phyloP scores from a whole-genome alignment of 2,329 filamentous ascomycete species.

The Fusarium udum region DNA sequence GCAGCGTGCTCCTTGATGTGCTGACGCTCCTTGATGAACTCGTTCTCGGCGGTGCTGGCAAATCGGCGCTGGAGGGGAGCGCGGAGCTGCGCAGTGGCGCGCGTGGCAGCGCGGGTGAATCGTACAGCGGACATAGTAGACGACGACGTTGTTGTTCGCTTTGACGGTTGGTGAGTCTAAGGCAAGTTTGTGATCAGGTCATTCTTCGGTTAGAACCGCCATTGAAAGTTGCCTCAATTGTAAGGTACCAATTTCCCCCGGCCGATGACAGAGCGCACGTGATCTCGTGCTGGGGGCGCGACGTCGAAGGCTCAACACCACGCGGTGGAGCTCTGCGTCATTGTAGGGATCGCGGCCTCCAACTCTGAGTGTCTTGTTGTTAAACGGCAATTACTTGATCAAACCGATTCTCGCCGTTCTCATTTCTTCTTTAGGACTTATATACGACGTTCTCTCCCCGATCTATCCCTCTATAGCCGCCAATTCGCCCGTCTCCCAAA shows the following conservation, averaged over 20 bases:
- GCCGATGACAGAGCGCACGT: conserved; percentile 37
- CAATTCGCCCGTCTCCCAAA: background rate
- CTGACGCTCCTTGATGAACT: conserved; percentile 90
- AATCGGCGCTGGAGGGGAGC: conserved; percentile 74
- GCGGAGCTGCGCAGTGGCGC: conserved; percentile 68
- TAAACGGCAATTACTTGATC: background rate
- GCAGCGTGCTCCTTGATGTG: conserved; percentile 91
- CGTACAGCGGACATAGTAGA: conserved; percentile 72
- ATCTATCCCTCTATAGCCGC: too few relatives aligned
- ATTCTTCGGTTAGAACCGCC: conserved; percentile 49
- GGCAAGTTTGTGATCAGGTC: conserved; percentile 48
- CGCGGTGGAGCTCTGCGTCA: conserved; percentile 28
- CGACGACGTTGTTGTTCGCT: conserved; percentile 38
- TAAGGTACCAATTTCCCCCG: conserved; percentile 38
- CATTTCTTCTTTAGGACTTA: background rate
- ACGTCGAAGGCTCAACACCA: conserved; percentile 16
- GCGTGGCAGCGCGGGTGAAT: conserved; percentile 70
- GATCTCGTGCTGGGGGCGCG: conserved; percentile 43
- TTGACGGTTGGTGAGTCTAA: conserved; percentile 36
- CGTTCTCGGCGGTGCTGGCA: conserved; percentile 82
- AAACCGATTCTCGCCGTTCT: background rate
- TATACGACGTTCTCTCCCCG: fast-evolving
- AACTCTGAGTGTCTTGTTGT: background rate
- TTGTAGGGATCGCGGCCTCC: conserved; percentile 20
- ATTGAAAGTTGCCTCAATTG: conserved; percentile 46